These are phyloP conservation scores for Astrothelium subdiscretum DNA, from an alignment of 495 filamentous ascomycete genomes.

Conservation along the genomic window DNA sequence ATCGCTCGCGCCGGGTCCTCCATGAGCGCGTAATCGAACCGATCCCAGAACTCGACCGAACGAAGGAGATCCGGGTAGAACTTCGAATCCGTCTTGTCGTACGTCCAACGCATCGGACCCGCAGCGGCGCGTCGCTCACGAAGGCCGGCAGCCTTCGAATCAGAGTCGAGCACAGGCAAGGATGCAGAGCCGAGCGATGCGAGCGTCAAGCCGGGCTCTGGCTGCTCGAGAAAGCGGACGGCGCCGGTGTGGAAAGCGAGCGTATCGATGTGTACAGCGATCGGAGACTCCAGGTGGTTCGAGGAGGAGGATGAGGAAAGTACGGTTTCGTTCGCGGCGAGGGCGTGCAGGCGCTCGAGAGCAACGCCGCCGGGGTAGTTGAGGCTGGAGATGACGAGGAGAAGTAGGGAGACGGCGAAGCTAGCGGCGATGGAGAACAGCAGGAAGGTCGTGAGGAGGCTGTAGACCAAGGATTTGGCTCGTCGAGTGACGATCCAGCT, in stretches of 20 bases:
- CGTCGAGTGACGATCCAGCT: conserved; percentile 61
- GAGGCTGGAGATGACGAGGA: conserved; percentile 46
- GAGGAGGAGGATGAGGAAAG: no score
- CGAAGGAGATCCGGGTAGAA: conserved; percentile 38
- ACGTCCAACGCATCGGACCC: conserved; percentile 30
- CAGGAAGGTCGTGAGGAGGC: conserved; percentile 44
- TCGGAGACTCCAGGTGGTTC: conserved; percentile 14
- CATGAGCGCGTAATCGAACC: conserved; percentile 70
- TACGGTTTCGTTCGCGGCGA: no score
- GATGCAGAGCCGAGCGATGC: neutral
- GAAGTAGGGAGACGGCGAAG: conserved; percentile 45
- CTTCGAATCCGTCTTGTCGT: conserved; percentile 54
- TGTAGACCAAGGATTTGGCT: conserved; percentile 44
- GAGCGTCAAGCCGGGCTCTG: conserved; percentile 16
- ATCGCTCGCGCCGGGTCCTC: conserved; percentile 50
- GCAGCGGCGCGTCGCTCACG: conserved; percentile 10
- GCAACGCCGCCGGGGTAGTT: conserved; percentile 32
- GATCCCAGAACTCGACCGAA: conserved; percentile 60
- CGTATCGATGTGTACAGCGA: conserved; percentile 65
- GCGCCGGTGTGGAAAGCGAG: conserved; percentile 88
- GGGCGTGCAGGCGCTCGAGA: conserved; percentile 18
- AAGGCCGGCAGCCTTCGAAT: no score
- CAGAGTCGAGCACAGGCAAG: no score
- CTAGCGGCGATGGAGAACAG: conserved; percentile 45
- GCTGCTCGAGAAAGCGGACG: conserved; percentile 64